Evolutionary conservation across 108 stramenopile species (phyloP), one percentile per base, ranked within the genome.

Genomic region (Nitzschia inconspicua): DNA sequence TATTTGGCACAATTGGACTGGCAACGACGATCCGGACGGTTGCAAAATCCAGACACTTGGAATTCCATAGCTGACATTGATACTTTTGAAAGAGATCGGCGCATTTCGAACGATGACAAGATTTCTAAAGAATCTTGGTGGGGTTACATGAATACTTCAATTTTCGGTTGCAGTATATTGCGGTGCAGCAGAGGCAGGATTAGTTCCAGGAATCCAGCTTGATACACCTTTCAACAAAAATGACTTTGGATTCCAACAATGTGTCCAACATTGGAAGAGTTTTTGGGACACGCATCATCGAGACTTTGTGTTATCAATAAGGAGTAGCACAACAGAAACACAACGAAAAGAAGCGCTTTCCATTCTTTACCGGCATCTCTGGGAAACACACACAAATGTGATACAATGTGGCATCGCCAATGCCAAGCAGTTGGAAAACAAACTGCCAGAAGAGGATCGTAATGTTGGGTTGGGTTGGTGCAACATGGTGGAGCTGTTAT

Each of bases 61-160:
- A 2, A 40, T 4, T 16, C 28, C 2, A 31, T 6, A 13, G 0
- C 16, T 32, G n/a, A 0, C 6, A 4, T 22, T 28, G 22, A 14
- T 16, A 36, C 0, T 20, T 0, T 5, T 28, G 26, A 50, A 0
- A 27, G 20, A 9, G 3, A 13, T 28, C n/a, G n/a, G n/a, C n/a
- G n/a, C n/a, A n/a, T n/a, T n/a, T n/a, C n/a, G n/a, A 0, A 16
- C 0, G 32, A 0, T 32, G 47, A 49, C 14, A 27, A 20, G 7
- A 63, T 70, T n/a, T 63, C 69, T n/a, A 19, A 14, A 34, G 16
- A 29, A 37, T 54, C 50, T 2, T 70, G 69, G 69, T 70, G 53
- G 52, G 69, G 61, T 11, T 63, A 63, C 41, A 70, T 70, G 61
- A 70, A 70, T 47, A n/a, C 55, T 46, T 14, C 4, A 25, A 11